phyloP scores from a whole-genome alignment of 2,329 filamentous ascomycete genomes.

The Xylaria sp. region DNA sequence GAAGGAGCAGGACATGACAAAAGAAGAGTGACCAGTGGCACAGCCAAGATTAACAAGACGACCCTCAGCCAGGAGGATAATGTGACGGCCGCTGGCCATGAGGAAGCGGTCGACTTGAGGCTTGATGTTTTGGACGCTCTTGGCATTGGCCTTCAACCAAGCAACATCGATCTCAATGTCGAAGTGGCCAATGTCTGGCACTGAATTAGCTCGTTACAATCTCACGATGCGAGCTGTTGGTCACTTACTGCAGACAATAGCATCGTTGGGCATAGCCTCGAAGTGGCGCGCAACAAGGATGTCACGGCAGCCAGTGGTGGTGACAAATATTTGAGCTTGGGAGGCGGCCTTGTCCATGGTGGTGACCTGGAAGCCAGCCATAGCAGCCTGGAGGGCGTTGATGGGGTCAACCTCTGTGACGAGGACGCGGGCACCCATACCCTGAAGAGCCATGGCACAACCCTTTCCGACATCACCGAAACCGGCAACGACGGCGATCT shows the following conservation, averaged over 20 bases:
- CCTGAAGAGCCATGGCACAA: constrained; percentile 93
- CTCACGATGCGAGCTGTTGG: not conserved
- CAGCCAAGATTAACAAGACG: constrained; percentile 99
- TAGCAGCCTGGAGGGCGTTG: constrained; percentile 98
- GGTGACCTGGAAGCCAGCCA: constrained; percentile 95
- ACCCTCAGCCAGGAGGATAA: constrained; percentile 98
- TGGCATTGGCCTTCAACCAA: constrained; percentile 97
- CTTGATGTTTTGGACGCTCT: constrained; percentile 98
- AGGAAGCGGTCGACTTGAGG: constrained; percentile 98
- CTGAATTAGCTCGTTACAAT: constrained; percentile 40
- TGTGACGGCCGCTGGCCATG: constrained; percentile 92
- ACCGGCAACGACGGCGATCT: constrained; percentile 96
- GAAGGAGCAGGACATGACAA: constrained; percentile 99
- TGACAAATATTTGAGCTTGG: constrained; percentile 96
- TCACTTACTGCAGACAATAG: constrained; percentile 92
- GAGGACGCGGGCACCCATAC: constrained; percentile 96
- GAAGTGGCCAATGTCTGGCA: constrained; percentile 94
- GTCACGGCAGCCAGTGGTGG: constrained; percentile 98
- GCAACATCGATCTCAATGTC: constrained; percentile 99
- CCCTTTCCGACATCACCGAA: constrained; percentile 99
- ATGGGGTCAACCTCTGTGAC: constrained; percentile 98
- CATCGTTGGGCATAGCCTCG: constrained; percentile 94
- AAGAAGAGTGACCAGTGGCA: constrained; percentile 98
- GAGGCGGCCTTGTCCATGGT: constrained; percentile 97
- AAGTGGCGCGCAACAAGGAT: constrained; percentile 94